A percentile compares a stretch with the other conserved stretches of the same genome.
Conservation (phyloP, 2,329 filamentous ascomycete species). For the Talaromyces sp. region DNA sequence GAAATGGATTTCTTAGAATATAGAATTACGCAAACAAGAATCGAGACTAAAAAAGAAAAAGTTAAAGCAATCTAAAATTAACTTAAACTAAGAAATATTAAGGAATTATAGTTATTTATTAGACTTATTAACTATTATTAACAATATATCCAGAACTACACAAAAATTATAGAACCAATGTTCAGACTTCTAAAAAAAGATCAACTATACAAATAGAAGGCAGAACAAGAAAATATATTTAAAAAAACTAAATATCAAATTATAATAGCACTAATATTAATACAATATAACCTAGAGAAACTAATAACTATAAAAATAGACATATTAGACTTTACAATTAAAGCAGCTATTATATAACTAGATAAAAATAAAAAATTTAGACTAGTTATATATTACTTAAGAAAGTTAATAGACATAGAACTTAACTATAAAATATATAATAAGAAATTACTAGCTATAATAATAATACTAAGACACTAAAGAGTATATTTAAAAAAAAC, state of each 20-base stretch:
- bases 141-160: background rate
- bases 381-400: background rate
- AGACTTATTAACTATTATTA: background rate
- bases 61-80: background rate
- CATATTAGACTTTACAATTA: background rate
- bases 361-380: background rate
- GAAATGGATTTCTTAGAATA: background rate
- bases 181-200: background rate
- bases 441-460: background rate
- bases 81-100: background rate
- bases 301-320: background rate
- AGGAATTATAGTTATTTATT: background rate
- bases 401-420: background rate
- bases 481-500: background rate
- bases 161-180: background rate
- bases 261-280: background rate
- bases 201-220: background rate
- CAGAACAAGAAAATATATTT: background rate
- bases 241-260: background rate
- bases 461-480: background rate
- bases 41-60: background rate
- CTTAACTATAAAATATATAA: background rate
- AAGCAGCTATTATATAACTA: background rate
- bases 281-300: background rate
- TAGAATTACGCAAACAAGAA: background rate